Conservation (phyloP, 202 grass and related monocot species). For the Carex sylvatica region DNA sequence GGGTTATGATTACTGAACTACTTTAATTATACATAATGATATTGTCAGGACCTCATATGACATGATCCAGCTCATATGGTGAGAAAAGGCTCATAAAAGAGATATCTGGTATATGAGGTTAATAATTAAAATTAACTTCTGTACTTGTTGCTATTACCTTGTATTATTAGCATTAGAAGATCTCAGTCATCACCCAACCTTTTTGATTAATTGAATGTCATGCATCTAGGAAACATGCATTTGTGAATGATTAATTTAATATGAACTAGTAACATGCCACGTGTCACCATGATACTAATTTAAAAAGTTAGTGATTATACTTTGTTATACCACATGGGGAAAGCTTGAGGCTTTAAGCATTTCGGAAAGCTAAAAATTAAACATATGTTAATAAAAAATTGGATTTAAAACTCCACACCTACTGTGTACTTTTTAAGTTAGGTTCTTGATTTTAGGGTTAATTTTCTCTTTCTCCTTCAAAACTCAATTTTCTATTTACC, state of each 20-base stretch:
- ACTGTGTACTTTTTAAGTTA: background rate
- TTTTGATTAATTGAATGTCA: background rate
- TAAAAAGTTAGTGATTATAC: background rate
- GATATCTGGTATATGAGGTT: background rate
- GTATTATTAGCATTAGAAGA: conserved; percentile 2
- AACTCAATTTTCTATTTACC: no score
- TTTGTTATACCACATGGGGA: background rate
- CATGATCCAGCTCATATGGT: background rate
- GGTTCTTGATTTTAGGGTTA: background rate
- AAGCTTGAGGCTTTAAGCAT: background rate
- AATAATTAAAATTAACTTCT: no score
- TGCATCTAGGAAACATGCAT: background rate
- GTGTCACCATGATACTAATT: background rate
- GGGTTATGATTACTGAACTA: background rate
- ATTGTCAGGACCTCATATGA: background rate
- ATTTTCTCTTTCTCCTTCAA: no score
- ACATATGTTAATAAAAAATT: background rate
- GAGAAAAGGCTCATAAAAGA: background rate
- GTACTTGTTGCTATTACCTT: background rate
- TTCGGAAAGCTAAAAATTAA: background rate
- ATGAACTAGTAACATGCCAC: background rate
- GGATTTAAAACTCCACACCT: background rate
- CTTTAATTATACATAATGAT: background rate
- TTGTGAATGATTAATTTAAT: background rate
- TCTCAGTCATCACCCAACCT: background rate